A percentile compares a stretch with the other conserved stretches of the same genome.
These are phyloP conservation scores for Effrenium voratum DNA, from an alignment of 73 alveolate genomes.

Conservation along the genomic window DNA sequence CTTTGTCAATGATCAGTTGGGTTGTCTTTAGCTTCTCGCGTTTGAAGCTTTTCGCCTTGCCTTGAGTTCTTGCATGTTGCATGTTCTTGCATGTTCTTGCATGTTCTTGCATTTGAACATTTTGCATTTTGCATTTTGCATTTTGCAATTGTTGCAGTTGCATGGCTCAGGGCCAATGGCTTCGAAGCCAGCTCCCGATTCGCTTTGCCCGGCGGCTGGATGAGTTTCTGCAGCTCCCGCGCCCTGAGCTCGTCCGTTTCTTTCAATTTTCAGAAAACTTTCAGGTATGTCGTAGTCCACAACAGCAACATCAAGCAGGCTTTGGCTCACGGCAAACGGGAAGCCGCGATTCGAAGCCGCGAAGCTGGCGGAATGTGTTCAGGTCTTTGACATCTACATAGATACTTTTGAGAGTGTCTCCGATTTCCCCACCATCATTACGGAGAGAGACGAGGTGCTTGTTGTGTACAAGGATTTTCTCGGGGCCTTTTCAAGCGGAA, in stretches of 20 bases:
- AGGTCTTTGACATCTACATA: slow-evolving; percentile 67
- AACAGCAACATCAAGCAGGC: slow-evolving; percentile 75
- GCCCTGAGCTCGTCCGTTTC: neutral
- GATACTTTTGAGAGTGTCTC: slow-evolving; percentile 77
- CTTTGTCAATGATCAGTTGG: too few relatives aligned
- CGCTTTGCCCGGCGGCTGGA: slow-evolving; percentile 91
- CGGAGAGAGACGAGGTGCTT: slow-evolving; percentile 55
- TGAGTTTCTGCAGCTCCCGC: slow-evolving; percentile 65
- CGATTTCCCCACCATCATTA: slow-evolving; percentile 58
- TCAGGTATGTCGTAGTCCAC: slow-evolving; percentile 66
- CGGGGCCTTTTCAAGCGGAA: neutral
- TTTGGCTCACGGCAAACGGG: neutral
- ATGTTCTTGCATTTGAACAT: too few relatives aligned
- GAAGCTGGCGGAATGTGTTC: neutral
- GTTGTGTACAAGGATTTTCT: neutral
- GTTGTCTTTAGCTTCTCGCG: neutral
- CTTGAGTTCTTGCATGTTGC: neutral
- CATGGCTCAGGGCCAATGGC: slow-evolving; percentile 94
- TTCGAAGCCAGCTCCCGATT: slow-evolving; percentile 75
- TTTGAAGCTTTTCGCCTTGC: neutral
- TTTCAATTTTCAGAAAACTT: too few relatives aligned
- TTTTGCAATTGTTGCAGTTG: too few relatives aligned
- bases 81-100: neutral
- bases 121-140: too few relatives aligned
- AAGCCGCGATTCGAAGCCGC: neutral